Evolutionary conservation across 177 flowering plant species (phyloP), one percentile per base, ranked within the genome.

Genomic region (Telopea speciosissima): DNA sequence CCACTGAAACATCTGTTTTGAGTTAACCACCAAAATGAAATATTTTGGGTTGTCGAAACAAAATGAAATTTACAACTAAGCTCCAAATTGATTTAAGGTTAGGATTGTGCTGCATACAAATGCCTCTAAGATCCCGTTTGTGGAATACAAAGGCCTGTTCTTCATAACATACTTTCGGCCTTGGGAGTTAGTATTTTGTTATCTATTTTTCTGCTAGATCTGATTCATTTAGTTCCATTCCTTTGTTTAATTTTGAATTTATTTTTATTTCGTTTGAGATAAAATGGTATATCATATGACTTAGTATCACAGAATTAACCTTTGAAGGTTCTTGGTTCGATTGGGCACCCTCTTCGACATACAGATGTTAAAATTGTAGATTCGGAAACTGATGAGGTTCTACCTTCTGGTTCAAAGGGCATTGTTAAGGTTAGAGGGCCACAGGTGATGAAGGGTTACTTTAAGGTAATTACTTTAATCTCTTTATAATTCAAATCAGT

Each of bases 401-500:
- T 94, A 31, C 92, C 92, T 69, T 77, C 78, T 69, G 97, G 98
- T 59, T 79, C 81, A 26, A 90, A 82, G 70, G 98, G 98, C 73
- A 81, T 90, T 70, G 83, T 94, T 13, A 87, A 85, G 83, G 91
- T 81, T 26, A 85, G 84, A 76, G 98, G 98, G 11, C 96, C 96
- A 28, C 96, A 85, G 77, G 90, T 94, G 71, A 94, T 92, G 98
- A 89, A 87, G 77, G 96, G 97, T 67, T 94, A 94, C 76, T 94
- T 84, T 78, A 91, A 94, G 96, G 98, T 92, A 85, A 24, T 21
- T 21, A 59, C 8, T 58, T 58, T n/a, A 7, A 58, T 1, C n/a
- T 58, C 40, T 3, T 36, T 36, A 36, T 58, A 7, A 19, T 58
- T 17, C n/a, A 1, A 21, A 58, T 19, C 61, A 58, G 23, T 58